Percentiles rank a stretch among this genome's conserved stretches.
These are phyloP conservation scores for Kalmanozyma brasiliensis DNA, from an alignment of 1,284 basidiomycete genomes.

Conservation along the genomic window DNA sequence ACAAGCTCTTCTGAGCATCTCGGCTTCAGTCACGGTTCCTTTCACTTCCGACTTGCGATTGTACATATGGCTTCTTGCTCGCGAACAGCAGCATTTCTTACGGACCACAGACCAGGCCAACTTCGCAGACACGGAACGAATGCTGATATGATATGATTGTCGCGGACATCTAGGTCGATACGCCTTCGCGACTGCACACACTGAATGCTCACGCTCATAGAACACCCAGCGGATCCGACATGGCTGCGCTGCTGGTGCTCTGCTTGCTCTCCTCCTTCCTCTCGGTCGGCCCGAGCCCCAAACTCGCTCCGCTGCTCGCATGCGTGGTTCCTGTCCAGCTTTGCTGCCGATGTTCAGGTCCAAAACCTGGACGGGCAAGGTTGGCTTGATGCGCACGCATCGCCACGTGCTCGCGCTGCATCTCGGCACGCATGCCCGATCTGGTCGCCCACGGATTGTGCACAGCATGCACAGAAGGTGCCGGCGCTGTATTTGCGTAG, in stretches of 20 bases:
- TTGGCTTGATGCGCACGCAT: slow-evolving; percentile 13
- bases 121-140: too few species aligned
- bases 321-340: slow-evolving; percentile 9
- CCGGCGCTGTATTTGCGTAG: neutral
- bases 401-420: slow-evolving; percentile 42
- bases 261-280: slow-evolving; percentile 2
- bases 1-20: slow-evolving; percentile 52
- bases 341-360: slow-evolving; percentile 10
- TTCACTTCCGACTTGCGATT: neutral
- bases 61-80: too few species aligned
- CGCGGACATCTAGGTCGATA: too few species aligned
- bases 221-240: slow-evolving; percentile 38
- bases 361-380: slow-evolving; percentile 3
- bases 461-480: slow-evolving; percentile 1
- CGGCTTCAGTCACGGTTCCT: neutral
- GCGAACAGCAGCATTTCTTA: too few species aligned
- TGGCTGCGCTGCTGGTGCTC: slow-evolving; percentile 6
- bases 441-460: slow-evolving; percentile 43
- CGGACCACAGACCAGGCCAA: too few species aligned
- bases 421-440: slow-evolving; percentile 28
- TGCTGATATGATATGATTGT: too few species aligned
- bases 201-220: slow-evolving; percentile 12
- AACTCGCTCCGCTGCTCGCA: neutral
- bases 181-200: too few species aligned
- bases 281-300: neutral